These are phyloP conservation scores for Castanea sativa DNA, from an alignment of 306 rosid species.

Conservation along the genomic window DNA sequence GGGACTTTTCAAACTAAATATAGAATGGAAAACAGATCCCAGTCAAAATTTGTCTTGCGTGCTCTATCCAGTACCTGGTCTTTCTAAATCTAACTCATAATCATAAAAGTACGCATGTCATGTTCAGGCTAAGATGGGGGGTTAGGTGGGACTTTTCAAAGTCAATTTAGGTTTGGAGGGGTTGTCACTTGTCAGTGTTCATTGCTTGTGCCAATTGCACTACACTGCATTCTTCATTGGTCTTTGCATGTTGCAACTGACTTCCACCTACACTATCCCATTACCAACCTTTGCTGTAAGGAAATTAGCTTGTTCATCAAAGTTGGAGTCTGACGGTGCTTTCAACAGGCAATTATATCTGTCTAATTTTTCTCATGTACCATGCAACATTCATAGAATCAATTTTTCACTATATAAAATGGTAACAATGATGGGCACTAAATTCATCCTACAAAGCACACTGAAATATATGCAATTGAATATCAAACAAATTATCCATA, in stretches of 20 bases:
- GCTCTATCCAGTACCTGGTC: not conserved
- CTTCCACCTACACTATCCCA: not conserved
- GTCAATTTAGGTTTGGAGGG: not conserved
- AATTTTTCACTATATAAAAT: not conserved
- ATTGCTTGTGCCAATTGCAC: not conserved
- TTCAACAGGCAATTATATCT: not conserved
- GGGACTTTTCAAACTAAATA: not conserved
- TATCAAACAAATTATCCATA: constrained; percentile 22
- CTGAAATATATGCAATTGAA: constrained; percentile 4
- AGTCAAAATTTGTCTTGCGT: not conserved
- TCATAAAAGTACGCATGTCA: not conserved
- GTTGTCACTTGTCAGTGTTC: not conserved
- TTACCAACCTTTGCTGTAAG: not conserved
- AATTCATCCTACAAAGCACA: constrained; percentile 10
- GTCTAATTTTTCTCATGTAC: not conserved
- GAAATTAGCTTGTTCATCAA: not conserved
- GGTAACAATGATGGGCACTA: constrained; percentile 8
- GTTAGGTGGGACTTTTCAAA: not conserved
- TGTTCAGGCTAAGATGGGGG: not conserved
- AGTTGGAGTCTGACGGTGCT: not conserved
- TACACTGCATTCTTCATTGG: not conserved
- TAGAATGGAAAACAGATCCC: not conserved
- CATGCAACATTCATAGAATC: constrained; percentile 4
- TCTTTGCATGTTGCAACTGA: not conserved
- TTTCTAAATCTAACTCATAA: not conserved